These are phyloP conservation scores for Boechera divaricarpa DNA, from an alignment of 345 rosid species.

Conservation along the genomic window DNA sequence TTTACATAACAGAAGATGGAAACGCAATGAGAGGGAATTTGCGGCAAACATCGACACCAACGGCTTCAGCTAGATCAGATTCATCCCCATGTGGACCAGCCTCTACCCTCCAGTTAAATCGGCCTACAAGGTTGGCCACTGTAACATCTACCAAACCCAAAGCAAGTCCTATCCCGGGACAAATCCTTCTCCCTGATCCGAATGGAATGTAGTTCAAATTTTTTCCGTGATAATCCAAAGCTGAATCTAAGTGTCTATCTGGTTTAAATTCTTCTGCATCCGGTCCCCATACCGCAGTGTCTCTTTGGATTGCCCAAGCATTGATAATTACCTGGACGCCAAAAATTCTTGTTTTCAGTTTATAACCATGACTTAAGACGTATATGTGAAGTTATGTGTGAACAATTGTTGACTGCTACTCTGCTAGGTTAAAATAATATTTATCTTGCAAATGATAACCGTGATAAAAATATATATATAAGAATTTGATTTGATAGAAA, in stretches of 20 bases:
- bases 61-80: constrained; percentile 30
- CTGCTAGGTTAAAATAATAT: too few relatives aligned
- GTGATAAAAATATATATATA: too few relatives aligned
- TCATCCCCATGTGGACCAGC: constrained; percentile 14
- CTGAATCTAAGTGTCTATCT: constrained; percentile 33
- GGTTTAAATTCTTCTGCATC: constrained; percentile 58
- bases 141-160: constrained; percentile 21
- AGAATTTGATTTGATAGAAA: background rate
- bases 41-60: constrained; percentile 36
- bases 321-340: constrained; percentile 36
- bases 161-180: constrained; percentile 32
- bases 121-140: constrained; percentile 33
- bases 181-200: constrained; percentile 38
- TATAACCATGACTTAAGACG: background rate
- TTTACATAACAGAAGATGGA: constrained; percentile 10
- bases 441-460: too few relatives aligned
- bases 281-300: constrained; percentile 53
- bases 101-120: constrained; percentile 26
- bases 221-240: constrained; percentile 22
- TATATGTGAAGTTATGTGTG: background rate
- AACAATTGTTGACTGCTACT: background rate
- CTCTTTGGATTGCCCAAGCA: constrained; percentile 48
- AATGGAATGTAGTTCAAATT: constrained; percentile 37
- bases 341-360: too few relatives aligned
- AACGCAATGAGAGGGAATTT: constrained; percentile 23